phyloP scores from a whole-genome alignment of 2,329 filamentous ascomycete species.

The Cryphonectria radicalis region DNA sequence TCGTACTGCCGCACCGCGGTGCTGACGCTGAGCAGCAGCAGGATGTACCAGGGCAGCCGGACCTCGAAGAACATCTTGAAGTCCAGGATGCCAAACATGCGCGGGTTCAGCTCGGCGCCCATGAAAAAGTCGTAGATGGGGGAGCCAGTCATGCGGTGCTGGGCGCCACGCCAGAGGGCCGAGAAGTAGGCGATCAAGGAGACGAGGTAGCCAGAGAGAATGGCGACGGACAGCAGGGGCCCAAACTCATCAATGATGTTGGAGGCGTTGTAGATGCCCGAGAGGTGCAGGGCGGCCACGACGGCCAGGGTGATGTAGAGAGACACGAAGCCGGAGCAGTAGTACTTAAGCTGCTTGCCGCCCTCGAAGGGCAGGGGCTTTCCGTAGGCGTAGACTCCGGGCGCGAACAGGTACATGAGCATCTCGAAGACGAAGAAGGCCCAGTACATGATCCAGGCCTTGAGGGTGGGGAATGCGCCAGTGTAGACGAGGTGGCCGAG shows the following conservation, averaged over 20 bases:
- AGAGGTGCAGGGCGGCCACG: slow-evolving; percentile 75
- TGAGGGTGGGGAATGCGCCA: slow-evolving; percentile 79
- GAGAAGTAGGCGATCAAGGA: slow-evolving; percentile 85
- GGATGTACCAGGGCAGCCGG: slow-evolving; percentile 83
- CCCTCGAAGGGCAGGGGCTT: slow-evolving; percentile 83
- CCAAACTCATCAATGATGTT: slow-evolving; percentile 95
- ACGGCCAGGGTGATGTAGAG: slow-evolving; percentile 85
- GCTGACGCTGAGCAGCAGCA: slow-evolving; percentile 71
- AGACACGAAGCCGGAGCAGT: slow-evolving; percentile 86
- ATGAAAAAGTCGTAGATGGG: slow-evolving; percentile 89
- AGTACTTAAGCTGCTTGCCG: slow-evolving; percentile 88
- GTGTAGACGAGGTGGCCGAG: slow-evolving; percentile 76
- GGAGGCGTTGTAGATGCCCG: slow-evolving; percentile 85
- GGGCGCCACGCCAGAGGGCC: slow-evolving; percentile 75
- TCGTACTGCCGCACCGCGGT: slow-evolving; percentile 77
- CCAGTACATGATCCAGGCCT: slow-evolving; percentile 96
- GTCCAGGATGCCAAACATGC: slow-evolving; percentile 82
- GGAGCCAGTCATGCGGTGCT: slow-evolving; percentile 90
- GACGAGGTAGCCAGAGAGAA: slow-evolving; percentile 85
- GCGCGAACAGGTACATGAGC: slow-evolving; percentile 80
- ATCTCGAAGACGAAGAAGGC: slow-evolving; percentile 85
- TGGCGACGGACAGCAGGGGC: slow-evolving; percentile 88
- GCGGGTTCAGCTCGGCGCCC: slow-evolving; percentile 84
- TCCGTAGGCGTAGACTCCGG: slow-evolving; percentile 85
- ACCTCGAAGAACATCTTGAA: slow-evolving; percentile 96